Evolutionary conservation across 352 stramenopile species (phyloP), one percentile per base, ranked within the genome.

Genomic region (Phytophthora agathidicida): DNA sequence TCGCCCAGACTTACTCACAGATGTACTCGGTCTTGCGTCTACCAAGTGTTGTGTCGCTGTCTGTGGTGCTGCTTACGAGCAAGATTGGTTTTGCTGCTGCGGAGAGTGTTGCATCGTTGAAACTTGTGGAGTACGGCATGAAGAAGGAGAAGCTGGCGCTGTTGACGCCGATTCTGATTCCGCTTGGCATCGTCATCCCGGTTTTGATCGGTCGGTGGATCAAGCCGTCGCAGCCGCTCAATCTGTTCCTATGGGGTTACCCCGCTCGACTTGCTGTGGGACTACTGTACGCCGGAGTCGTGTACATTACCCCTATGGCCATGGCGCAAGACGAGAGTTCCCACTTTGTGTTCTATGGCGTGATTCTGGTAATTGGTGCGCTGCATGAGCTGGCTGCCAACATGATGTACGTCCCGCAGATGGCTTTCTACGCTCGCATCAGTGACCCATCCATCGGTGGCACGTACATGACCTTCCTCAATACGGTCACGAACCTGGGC

Each of bases 401-500:
- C 70, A 94, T 96, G 84, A 97, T 97, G 86, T 98, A 95, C 60
- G 86, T 97, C 20, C 84, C 86, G 16, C 92, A 99, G 84, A 99
- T 99, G 97, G 96, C 93, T 5, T 99, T 99, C 71, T 99, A 98
- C 66, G 96, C 97, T 43, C 81, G 89, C 36, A 93, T 99, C 52
- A 98, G 97, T 33, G 98, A 99, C 69, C 96, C 96, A 13, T 89
- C 88, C 11, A 99, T 99, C 68, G 98, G 98, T 42, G 98, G 98
- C 45, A 98, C 91, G 16, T 99, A 99, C 84, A 99, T 99, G 98
- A 99, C 98, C 26, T 94, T 99, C 46, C 84, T 99, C 37, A 99
- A 99, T 71, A 99, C 98, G 5, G 89, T 99, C 61, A 94, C 94
- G 35, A 99, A 99, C 75, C 65, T 99, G 13, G 98, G 97, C 36